Conservation (phyloP, 2,329 filamentous ascomycete genomes). For the Aspergillus niger region DNA sequence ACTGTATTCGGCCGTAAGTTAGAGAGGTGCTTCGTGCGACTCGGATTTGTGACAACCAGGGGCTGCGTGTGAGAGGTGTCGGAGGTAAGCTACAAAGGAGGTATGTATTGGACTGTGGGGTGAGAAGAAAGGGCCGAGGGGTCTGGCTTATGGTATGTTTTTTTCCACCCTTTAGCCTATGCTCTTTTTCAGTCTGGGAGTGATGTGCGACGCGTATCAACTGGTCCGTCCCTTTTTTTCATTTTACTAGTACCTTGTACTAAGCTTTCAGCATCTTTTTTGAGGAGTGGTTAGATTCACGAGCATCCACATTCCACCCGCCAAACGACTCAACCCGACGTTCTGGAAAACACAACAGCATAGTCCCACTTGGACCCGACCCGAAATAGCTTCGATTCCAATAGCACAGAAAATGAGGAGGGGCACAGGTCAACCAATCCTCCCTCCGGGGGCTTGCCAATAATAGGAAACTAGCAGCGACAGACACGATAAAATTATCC, state of each 20-base stretch:
- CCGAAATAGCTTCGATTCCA: slow-evolving; percentile 8
- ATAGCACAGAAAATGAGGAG: not conserved
- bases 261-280: not conserved
- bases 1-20: not conserved
- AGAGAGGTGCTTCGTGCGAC: not conserved
- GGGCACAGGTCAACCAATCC: not conserved
- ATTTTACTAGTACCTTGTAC: not conserved
- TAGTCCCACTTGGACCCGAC: not conserved
- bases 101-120: not conserved
- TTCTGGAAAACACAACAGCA: slow-evolving; percentile 3
- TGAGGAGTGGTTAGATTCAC: not conserved
- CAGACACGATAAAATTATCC: not conserved
- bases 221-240: not conserved
- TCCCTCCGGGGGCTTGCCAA: not conserved
- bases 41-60: not conserved
- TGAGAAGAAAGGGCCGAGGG: not conserved
- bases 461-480: not conserved
- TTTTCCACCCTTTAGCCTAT: too few relatives aligned
- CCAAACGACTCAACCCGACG: slow-evolving; percentile 1
- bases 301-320: not conserved
- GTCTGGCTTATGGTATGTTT: too few relatives aligned
- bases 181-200: not conserved
- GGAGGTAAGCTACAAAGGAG: not conserved
- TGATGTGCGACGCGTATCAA: too few relatives aligned
- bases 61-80: not conserved